Evolutionary conservation across 148 eudicot species (phyloP).

Genomic region (Rheum nobile): DNA sequence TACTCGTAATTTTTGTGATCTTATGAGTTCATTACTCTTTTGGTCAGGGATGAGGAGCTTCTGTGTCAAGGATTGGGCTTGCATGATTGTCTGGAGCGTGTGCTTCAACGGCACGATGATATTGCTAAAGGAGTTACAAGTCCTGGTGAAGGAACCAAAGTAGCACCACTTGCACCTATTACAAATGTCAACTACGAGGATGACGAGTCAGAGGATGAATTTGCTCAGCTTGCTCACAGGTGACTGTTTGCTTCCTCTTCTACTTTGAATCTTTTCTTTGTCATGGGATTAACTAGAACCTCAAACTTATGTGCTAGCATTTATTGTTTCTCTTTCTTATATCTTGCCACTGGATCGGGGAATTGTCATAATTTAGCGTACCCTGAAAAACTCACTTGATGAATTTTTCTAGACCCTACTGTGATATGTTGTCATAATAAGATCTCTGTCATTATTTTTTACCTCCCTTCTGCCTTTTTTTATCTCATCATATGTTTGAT

Average conservation of each 20-base stretch:
- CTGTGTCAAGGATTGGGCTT: conserved; percentile 66
- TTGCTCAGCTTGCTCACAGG: conserved; percentile 75
- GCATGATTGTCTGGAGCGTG: conserved; percentile 80
- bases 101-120: conserved; percentile 63
- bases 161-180: conserved; percentile 38
- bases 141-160: conserved; percentile 14
- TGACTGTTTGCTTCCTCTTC: conserved; percentile 14
- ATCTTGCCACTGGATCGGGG: neutral
- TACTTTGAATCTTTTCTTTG: neutral
- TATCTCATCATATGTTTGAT: too few species aligned
- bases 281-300: neutral
- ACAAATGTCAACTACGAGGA: conserved; percentile 66
- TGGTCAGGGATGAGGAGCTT: conserved; percentile 73
- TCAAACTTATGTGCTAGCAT: neutral
- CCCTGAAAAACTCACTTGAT: neutral
- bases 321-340: neutral
- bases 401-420: neutral
- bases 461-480: neutral
- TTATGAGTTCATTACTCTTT: neutral
- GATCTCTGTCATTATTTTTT: too few species aligned
- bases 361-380: too few species aligned
- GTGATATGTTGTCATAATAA: neutral
- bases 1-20: neutral
- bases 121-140: conserved; percentile 48
- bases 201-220: conserved; percentile 90